A percentile compares a stretch with the other conserved stretches of the same genome.
phyloP scores from a whole-genome alignment of 345 rosid species.

The Leavenworthia alabamica region DNA sequence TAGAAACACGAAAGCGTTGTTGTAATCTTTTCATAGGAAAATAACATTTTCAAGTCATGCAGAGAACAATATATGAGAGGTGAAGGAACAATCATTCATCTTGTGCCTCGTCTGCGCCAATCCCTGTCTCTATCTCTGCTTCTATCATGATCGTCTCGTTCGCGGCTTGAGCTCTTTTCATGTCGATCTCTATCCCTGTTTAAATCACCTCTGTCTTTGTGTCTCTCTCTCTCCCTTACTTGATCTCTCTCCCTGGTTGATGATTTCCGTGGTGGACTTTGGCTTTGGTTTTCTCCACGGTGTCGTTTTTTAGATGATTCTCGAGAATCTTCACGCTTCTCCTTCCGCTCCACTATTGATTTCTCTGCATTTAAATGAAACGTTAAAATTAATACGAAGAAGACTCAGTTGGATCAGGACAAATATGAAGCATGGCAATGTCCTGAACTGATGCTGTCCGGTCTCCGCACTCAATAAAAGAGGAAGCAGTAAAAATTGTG shows the following conservation, averaged over 20 bases:
- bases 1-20: constrained; percentile 10
- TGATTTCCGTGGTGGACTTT: constrained; percentile 66
- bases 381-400: background rate
- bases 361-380: constrained; percentile 43
- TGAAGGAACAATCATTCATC: constrained; percentile 20
- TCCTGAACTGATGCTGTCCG: constrained; percentile 33
- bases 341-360: constrained; percentile 51
- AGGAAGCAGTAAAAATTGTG: background rate
- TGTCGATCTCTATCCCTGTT: constrained; percentile 42
- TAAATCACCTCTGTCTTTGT: constrained; percentile 38
- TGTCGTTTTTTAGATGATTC: constrained; percentile 76
- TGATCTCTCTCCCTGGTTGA: constrained; percentile 45
- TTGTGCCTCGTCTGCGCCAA: constrained; percentile 50
- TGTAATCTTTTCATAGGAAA: background rate
- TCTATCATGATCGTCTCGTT: constrained; percentile 60
- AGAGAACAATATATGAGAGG: constrained; percentile 22
- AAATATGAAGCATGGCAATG: background rate
- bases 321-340: constrained; percentile 48
- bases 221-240: constrained; percentile 47
- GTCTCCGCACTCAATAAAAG: constrained; percentile 40
- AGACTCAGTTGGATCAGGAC: background rate
- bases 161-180: constrained; percentile 77
- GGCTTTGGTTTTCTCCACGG: constrained; percentile 50
- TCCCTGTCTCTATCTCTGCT: constrained; percentile 69
- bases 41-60: background rate